A percentile compares a stretch with the other conserved stretches of the same genome.
phyloP scores from a whole-genome alignment of 2,329 filamentous ascomycete species.

The Tolypocladium capitatum region DNA sequence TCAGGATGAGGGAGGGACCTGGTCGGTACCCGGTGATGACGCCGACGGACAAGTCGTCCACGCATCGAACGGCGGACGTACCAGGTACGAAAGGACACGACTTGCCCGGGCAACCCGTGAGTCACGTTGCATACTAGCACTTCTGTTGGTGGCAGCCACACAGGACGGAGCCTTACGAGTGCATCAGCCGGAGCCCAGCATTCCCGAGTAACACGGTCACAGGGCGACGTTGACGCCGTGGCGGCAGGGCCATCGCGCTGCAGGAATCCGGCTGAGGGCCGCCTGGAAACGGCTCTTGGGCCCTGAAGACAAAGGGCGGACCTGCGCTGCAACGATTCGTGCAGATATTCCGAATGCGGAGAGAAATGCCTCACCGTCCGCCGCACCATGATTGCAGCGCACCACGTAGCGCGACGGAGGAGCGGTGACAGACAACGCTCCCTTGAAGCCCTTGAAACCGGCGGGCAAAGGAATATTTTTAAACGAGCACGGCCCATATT shows the following conservation, averaged over 20 bases:
- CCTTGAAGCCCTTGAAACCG: neutral
- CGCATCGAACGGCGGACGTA: neutral
- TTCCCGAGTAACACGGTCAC: neutral
- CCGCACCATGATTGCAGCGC: neutral
- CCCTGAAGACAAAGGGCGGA: too few relatives aligned
- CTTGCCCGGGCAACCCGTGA: neutral
- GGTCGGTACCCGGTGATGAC: neutral
- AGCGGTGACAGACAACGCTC: too few relatives aligned
- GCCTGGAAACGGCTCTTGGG: too few relatives aligned
- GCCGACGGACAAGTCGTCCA: neutral
- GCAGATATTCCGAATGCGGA: conserved; percentile 10
- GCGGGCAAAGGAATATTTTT: neutral
- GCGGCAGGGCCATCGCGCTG: neutral
- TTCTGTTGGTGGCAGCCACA: neutral
- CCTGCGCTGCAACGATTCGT: neutral
- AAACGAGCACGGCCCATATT: too few relatives aligned
- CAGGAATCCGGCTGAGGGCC: neutral
- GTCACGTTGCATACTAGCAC: neutral
- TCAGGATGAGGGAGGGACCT: too few relatives aligned
- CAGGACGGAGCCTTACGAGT: neutral
- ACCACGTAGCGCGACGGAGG: neutral
- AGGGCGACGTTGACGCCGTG: neutral
- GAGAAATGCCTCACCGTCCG: conserved; percentile 20
- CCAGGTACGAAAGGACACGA: neutral
- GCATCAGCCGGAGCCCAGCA: neutral